Evolutionary conservation across 305 asterid genomes (phyloP), one percentile per base, ranked within the genome.

Genomic region (Fraxinus paxiana): DNA sequence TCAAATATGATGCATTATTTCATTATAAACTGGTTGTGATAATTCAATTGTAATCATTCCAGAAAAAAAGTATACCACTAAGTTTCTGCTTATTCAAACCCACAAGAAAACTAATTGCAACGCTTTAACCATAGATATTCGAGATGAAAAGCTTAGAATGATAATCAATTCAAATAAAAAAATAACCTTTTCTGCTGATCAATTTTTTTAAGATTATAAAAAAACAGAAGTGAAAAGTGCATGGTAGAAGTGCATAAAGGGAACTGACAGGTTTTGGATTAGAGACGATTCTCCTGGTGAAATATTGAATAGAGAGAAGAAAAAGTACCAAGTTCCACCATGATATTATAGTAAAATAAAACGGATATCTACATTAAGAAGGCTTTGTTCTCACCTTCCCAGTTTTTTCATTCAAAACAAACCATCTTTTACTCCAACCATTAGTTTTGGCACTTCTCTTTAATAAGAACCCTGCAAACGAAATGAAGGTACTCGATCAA

Each of bases 381-480:
- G 10, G 54, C 75, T 38, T 43, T 79, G 75, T 67, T 69, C 94
- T 86, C 79, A 92, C 98, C 92, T 94, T 96, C 82, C 98, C 98
- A 79, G 98, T 94, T 91, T 96, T 96, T 80, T 90, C 98, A 81
- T 96, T 96, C 77, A 96, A 90, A 83, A 96, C 99, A 81, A 96
- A 94, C 99, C 99, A 96, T 87, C 97, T 88, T 87, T 89, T 90
- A 74, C 97, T 94, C 99, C 99, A 96, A 9, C 97, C 97, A 91
- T 90, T 90, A 59, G 90, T 92, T 90, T 96, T 93, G 75, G 93
- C 88, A 78, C 98, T 96, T 88, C 78, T 96, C 94, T 96, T 96
- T 86, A 94, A 85, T 78, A 96, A 80, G 82, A 92, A 94, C 33
- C 99, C 99, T 96, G 92, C 78, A 78, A 48, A 76, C 75, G 13